Percentiles rank a stretch among this genome's conserved stretches.
Evolutionary conservation across 352 stramenopile species (phyloP).

Genomic region (Phytophthora idaei): DNA sequence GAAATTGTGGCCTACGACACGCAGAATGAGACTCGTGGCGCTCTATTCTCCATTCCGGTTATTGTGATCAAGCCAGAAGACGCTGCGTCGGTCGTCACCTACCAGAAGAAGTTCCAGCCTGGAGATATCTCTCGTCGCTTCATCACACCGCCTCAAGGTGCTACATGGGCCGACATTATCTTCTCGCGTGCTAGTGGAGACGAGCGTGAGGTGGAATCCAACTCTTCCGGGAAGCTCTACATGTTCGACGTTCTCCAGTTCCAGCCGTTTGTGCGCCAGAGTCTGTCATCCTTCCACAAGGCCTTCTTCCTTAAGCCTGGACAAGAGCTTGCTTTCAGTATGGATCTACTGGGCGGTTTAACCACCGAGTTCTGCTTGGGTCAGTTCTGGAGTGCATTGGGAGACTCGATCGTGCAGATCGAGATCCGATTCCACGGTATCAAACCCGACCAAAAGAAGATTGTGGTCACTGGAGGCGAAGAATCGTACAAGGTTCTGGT

Average conservation of each 20-base stretch:
- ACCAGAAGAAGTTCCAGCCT: constrained; percentile 59
- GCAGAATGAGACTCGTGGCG: constrained; percentile 58
- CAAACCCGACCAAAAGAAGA: constrained; percentile 62
- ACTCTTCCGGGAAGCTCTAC: constrained; percentile 73
- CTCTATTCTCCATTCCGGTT: constrained; percentile 92
- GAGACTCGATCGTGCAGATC: constrained; percentile 79
- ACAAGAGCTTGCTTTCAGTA: constrained; percentile 67
- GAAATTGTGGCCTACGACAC: constrained; percentile 87
- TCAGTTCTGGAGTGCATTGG: constrained; percentile 91
- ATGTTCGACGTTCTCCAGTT: constrained; percentile 92
- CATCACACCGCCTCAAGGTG: constrained; percentile 71
- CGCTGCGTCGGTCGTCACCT: constrained; percentile 38
- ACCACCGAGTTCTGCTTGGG: constrained; percentile 90
- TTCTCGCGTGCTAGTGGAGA: constrained; percentile 52
- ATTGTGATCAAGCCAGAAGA: constrained; percentile 88
- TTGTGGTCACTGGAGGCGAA: constrained; percentile 67
- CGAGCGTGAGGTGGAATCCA: constrained; percentile 63
- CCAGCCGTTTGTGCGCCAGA: constrained; percentile 85
- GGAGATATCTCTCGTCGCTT: constrained; percentile 84
- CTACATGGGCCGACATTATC: constrained; percentile 89
- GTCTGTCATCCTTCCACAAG: constrained; percentile 69
- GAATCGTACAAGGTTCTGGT: constrained; percentile 82
- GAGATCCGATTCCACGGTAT: constrained; percentile 89
- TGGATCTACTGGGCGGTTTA: constrained; percentile 76
- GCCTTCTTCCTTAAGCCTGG: constrained; percentile 71